Base-by-base conservation (phyloP, 345 rosid species). In the Gossypium turneri region DNA sequence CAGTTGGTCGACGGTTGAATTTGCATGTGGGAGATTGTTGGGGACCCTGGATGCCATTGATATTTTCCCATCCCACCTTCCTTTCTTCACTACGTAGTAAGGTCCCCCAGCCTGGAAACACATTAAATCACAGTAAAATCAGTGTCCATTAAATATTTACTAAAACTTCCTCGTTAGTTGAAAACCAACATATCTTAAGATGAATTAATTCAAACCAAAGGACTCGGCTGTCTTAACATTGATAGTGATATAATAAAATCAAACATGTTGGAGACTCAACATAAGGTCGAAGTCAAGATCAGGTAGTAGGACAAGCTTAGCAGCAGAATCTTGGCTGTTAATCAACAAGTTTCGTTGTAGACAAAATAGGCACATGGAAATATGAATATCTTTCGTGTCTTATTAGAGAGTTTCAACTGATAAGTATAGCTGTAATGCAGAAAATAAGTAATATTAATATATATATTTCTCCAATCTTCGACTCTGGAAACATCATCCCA, bases 41-140 rank as follows among this genome's bases (percentile, higher is more conserved):
- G 85, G 66, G 15, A 91, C 95, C 52, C 82, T 81, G 7, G 86
- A 47, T 12, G 97, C 94, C 86, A 70, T 81, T 78, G 95, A 94
- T 82, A 82, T 68, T 79, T 74, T 85, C 0, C 95, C 94, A 73
- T 93, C 97, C 90, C 92, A 87, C 76, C 94, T 88, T 22, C 98
- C 97, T 69, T 91, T 87, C 83, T 83, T 88, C 72, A 93, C 98
- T 76, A 80, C 88, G 82, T 91, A 93, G 53, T 90, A 86, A 16
- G 98, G 95, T 7, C 97, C 98, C 38, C 97, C 97, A 8, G 90
- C 85, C 90, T 88, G 79, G 4, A 27, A 59, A 56, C 73, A 62
- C 75, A 70, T 8, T 2, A 45, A 25, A 58, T 12, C 15, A 76
- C 17, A 27, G 16, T 43, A 50, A 70, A 50, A 45, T 12, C 22